phyloP scores from a whole-genome alignment of 306 rosid genomes.

The Trifolium fragiferum region DNA sequence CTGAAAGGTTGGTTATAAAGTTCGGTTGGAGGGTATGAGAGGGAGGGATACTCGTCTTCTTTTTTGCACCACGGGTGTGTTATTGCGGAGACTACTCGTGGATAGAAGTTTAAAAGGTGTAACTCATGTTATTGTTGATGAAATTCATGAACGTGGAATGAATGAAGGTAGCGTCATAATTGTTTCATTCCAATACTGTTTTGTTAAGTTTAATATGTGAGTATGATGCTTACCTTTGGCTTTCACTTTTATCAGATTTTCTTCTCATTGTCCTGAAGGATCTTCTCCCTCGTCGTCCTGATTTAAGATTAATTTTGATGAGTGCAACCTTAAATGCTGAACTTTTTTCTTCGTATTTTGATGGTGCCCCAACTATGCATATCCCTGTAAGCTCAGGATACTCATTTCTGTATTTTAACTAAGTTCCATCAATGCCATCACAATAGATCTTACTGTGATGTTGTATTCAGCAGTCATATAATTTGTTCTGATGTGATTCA shows the following conservation, averaged over 20 bases:
- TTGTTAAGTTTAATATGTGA: slow-evolving; percentile 33
- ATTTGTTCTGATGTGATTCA: slow-evolving; percentile 21
- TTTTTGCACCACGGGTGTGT: slow-evolving; percentile 96
- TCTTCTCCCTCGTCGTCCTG: slow-evolving; percentile 91
- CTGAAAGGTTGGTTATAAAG: slow-evolving; percentile 92
- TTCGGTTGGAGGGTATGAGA: slow-evolving; percentile 89
- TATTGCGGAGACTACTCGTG: slow-evolving; percentile 87
- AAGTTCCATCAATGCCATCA: slow-evolving; percentile 14
- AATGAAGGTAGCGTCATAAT: slow-evolving; percentile 75
- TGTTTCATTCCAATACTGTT: slow-evolving; percentile 28
- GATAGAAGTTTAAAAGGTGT: slow-evolving; percentile 86
- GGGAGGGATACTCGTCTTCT: slow-evolving; percentile 96
- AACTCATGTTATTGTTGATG: slow-evolving; percentile 94
- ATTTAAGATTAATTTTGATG: slow-evolving; percentile 87
- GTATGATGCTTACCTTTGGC: slow-evolving; percentile 23
- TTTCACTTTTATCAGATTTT: slow-evolving; percentile 76
- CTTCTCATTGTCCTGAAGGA: slow-evolving; percentile 96
- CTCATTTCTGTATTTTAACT: slow-evolving; percentile 30
- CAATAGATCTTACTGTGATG: slow-evolving; percentile 21
- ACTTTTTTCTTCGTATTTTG: slow-evolving; percentile 89
- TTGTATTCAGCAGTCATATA: neutral
- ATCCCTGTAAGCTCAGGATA: slow-evolving; percentile 69
- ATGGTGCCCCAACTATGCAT: slow-evolving; percentile 71
- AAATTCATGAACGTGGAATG: slow-evolving; percentile 99
- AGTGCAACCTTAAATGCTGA: slow-evolving; percentile 97